Evolutionary conservation across 176 grass and related monocot species (phyloP), one percentile per base, ranked within the genome.

Genomic region (Rhynchospora tenuis): DNA sequence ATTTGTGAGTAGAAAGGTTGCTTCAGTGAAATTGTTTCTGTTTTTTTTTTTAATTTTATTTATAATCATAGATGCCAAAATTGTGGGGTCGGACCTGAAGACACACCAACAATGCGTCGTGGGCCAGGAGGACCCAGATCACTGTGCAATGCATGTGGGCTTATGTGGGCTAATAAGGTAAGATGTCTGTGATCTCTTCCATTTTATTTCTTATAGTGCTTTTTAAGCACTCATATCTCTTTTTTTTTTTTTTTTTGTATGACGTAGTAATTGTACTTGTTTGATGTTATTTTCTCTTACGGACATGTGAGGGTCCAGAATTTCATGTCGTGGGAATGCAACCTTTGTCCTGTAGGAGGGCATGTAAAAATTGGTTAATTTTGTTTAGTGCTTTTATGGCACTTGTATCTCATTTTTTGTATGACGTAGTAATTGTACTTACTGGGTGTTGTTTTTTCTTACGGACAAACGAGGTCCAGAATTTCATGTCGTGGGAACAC

Each of bases 131-230:
- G 94, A 72, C 94, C 94, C 78, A 97, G 94, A 87, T 94, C 94
- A 15, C 61, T 97, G 74, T 97, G 91, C 88, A 97, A 97, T 77
- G 94, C 94, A 68, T 97, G 91, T 89, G 94, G 94, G 83, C 89
- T 97, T 78, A 94, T 92, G 91, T 97, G 94, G 91, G 91, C 94
- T 46, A 97, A 97, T 88, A 97, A 97, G 90, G 94, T 94, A 26
- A 23, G 38, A 62, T 44, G 46, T 44, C 42, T 81, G 28, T 7
- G 44, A 6, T 61, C 13, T 61, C 33, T 81, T 16, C 0, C 44
- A 63, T 45, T 81, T 43, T 62, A 14, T 46, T 81, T 80, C 19
- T 59, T 60, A n/a, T 43, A 16, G 5, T 15, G 22, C 10, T 15
- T 42, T 7, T 80, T 60, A 7, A 19, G 10, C 15, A 22, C 24